These are phyloP conservation scores for Aspergillus bridgeri DNA, from an alignment of 495 filamentous ascomycete species.

Conservation along the genomic window DNA sequence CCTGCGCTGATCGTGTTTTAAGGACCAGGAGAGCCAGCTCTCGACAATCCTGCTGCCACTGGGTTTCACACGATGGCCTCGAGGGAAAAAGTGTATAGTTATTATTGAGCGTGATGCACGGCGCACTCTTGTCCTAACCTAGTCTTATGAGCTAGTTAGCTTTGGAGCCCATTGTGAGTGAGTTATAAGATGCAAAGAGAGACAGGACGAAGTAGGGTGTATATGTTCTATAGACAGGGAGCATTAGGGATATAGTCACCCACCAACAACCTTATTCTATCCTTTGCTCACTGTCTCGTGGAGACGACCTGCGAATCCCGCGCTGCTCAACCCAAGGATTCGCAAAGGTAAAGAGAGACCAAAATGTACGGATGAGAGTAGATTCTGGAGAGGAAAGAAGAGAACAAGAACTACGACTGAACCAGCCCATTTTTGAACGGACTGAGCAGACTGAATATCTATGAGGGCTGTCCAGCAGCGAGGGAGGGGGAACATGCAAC, in stretches of 20 bases:
- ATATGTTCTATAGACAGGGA: not conserved
- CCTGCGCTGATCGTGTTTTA: conserved; percentile 3
- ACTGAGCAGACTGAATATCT: not conserved
- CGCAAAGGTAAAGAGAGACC: conserved; percentile 1
- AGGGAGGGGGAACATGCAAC: conserved; percentile 6
- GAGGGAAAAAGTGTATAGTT: not conserved
- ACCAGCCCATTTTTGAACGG: not conserved
- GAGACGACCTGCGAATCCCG: conserved; percentile 29
- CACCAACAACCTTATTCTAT: not conserved
- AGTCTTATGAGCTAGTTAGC: not conserved
- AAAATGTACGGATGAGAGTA: conserved; percentile 8
- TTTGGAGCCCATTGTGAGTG: not conserved
- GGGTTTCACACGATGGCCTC: not conserved
- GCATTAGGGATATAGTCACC: not conserved
- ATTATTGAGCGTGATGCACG: not conserved
- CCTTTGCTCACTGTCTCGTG: not conserved
- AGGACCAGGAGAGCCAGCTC: conserved; percentile 38
- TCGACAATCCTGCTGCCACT: conserved; percentile 6
- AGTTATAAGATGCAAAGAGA: not conserved
- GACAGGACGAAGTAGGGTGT: not conserved
- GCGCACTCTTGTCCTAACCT: not conserved
- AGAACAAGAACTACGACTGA: conserved; percentile 4
- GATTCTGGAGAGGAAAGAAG: conserved; percentile 9
- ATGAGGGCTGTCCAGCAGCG: not conserved
- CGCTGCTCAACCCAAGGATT: conserved; percentile 20